Conservation (phyloP, 495 filamentous ascomycete species). For the Annulohypoxylon moriforme region DNA sequence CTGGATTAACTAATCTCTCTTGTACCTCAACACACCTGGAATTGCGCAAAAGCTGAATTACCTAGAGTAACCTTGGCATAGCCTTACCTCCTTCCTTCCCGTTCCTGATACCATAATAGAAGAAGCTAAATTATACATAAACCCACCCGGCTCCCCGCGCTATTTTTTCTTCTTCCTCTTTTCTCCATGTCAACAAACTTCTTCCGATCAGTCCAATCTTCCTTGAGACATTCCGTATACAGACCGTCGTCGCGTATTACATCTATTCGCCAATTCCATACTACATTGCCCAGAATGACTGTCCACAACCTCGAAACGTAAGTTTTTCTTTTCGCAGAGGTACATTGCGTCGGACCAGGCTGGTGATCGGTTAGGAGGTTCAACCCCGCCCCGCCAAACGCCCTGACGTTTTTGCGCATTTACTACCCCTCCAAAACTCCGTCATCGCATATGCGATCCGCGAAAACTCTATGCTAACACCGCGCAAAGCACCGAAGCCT, state of each 20-base stretch:
- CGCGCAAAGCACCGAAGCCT: constrained; percentile 68
- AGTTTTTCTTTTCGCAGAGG: constrained; percentile 27
- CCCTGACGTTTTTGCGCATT: background rate
- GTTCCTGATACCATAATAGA: background rate
- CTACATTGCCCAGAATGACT: constrained; percentile 57
- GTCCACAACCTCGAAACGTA: constrained; percentile 57
- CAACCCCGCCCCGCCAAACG: constrained; percentile 15
- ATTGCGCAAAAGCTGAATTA: background rate
- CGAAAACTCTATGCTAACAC: constrained; percentile 23
- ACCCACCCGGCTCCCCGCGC: constrained; percentile 39
- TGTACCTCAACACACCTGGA: background rate
- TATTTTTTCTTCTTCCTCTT: constrained; percentile 35
- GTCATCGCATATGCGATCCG: background rate
- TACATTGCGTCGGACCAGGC: background rate
- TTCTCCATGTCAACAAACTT: constrained; percentile 45
- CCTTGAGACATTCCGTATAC: constrained; percentile 39
- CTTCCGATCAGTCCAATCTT: constrained; percentile 37
- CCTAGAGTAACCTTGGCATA: constrained; percentile 18
- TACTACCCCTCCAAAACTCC: background rate
- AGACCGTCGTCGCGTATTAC: constrained; percentile 41
- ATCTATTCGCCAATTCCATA: constrained; percentile 52
- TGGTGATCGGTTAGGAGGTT: background rate
- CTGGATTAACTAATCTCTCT: background rate
- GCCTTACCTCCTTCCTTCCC: constrained; percentile 22
- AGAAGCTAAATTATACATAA: constrained; percentile 34